Conservation (phyloP, 179 eudicot species). For the Carnegiea gigantea region DNA sequence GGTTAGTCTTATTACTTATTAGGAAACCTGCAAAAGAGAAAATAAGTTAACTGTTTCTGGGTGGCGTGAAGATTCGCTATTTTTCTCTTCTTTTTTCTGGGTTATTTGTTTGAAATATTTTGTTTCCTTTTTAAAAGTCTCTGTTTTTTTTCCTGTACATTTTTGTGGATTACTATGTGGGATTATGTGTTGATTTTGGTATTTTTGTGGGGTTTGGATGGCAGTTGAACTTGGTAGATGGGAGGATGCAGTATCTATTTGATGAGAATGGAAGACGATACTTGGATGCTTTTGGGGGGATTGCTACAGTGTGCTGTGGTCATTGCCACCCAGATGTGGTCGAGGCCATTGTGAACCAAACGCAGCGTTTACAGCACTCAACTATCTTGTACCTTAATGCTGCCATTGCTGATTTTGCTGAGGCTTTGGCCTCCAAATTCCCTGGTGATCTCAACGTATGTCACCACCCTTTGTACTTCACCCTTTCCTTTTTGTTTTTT, state of each 20-base stretch:
- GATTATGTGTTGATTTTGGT: background rate
- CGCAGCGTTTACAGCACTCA: conserved; percentile 70
- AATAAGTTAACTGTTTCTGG: too few species aligned
- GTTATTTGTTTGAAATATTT: too few species aligned
- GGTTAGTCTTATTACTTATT: background rate
- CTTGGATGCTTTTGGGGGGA: conserved; percentile 83
- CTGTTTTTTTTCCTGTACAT: background rate
- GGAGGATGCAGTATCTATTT: conserved; percentile 83
- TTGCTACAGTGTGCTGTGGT: conserved; percentile 81
- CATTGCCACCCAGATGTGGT: conserved; percentile 94
- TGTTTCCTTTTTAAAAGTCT: too few species aligned
- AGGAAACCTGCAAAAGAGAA: too few species aligned
- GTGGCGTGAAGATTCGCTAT: too few species aligned
- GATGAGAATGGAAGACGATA: conserved; percentile 84
- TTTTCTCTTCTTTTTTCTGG: too few species aligned
- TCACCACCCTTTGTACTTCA: background rate
- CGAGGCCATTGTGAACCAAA: conserved; percentile 65
- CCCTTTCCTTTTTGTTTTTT: background rate
- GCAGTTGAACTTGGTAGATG: conserved; percentile 81
- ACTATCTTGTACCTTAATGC: conserved; percentile 74
- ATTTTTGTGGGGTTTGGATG: background rate
- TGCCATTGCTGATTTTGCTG: conserved; percentile 82
- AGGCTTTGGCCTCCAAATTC: conserved; percentile 77
- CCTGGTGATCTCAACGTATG: conserved; percentile 90
- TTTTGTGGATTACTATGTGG: background rate